Evolutionary conservation across 2,329 filamentous ascomycete species (phyloP).

Genomic region (Diplodia seriata): DNA sequence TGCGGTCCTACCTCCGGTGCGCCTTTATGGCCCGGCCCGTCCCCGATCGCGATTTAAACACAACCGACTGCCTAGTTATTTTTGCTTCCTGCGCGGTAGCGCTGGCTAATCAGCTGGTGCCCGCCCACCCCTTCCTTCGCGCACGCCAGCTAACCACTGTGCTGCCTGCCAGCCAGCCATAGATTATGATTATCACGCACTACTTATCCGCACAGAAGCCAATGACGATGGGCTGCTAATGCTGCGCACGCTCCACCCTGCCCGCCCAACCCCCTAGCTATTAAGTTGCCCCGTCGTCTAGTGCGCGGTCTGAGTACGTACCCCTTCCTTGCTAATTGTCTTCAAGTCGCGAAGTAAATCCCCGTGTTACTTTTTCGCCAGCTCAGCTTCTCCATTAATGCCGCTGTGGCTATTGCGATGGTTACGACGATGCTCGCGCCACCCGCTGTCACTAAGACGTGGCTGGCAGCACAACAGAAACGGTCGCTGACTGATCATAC

Average conservation of each 20-base stretch:
- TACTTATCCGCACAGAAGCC: neutral
- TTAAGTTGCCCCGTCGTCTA: neutral
- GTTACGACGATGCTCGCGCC: neutral
- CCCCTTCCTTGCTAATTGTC: neutral
- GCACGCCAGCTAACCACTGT: neutral
- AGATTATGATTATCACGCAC: neutral
- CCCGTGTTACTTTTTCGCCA: neutral
- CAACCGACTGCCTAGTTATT: neutral
- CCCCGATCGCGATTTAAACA: constrained; percentile 9
- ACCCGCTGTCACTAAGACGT: neutral
- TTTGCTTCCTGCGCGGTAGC: constrained; percentile 6
- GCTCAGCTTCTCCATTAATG: neutral
- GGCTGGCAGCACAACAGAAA: neutral
- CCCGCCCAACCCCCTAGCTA: neutral
- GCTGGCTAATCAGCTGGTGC: neutral
- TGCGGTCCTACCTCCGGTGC: constrained; percentile 23
- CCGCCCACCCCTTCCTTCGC: neutral
- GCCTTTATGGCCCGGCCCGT: constrained; percentile 18
- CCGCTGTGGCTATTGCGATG: neutral
- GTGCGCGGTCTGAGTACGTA: neutral
- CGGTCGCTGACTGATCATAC: neutral
- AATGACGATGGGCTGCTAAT: neutral
- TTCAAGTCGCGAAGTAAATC: neutral
- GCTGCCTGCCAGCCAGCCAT: neutral
- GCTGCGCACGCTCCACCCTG: neutral